Percentiles rank a stretch among this genome's conserved stretches.
phyloP scores from a whole-genome alignment of 768 basidiomycete species.

The Psilocybe cyanescens region DNA sequence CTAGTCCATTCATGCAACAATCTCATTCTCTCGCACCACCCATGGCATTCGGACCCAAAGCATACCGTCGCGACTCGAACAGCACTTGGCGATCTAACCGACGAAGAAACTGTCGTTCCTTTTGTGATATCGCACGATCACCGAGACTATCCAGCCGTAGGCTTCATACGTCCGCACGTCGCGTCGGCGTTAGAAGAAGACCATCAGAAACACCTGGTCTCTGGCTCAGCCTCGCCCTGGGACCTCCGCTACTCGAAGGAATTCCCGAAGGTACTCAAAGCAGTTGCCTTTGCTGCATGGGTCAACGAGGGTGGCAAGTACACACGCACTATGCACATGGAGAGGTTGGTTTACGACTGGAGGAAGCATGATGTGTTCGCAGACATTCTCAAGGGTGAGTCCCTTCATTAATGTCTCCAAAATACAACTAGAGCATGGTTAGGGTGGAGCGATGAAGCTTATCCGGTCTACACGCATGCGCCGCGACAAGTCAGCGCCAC shows the following conservation, averaged over 20 bases:
- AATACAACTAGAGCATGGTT: background rate
- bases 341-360: conserved; percentile 34
- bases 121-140: conserved; percentile 29
- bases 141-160: conserved; percentile 23
- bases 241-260: conserved; percentile 28
- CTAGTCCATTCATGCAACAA: conserved; percentile 31
- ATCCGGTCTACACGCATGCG: conserved; percentile 34
- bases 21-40: conserved; percentile 25
- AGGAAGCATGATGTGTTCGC: conserved; percentile 29
- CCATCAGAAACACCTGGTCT: conserved; percentile 30
- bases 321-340: conserved; percentile 35
- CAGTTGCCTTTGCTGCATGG: conserved; percentile 36
- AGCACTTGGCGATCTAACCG: conserved; percentile 20
- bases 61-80: conserved; percentile 25
- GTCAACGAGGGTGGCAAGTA: conserved; percentile 36
- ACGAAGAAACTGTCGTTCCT: conserved; percentile 30
- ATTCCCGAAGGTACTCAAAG: conserved; percentile 18
- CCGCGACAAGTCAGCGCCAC: conserved; percentile 12
- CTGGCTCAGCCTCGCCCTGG: conserved; percentile 32
- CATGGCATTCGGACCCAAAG: conserved; percentile 18
- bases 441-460: conserved; percentile 39
- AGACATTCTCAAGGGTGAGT: conserved; percentile 31
- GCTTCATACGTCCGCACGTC: conserved; percentile 31
- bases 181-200: conserved; percentile 32
- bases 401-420: background rate